phyloP scores from a whole-genome alignment of 1,139 yeast genomes.

The Kodamaea alishanica region DNA sequence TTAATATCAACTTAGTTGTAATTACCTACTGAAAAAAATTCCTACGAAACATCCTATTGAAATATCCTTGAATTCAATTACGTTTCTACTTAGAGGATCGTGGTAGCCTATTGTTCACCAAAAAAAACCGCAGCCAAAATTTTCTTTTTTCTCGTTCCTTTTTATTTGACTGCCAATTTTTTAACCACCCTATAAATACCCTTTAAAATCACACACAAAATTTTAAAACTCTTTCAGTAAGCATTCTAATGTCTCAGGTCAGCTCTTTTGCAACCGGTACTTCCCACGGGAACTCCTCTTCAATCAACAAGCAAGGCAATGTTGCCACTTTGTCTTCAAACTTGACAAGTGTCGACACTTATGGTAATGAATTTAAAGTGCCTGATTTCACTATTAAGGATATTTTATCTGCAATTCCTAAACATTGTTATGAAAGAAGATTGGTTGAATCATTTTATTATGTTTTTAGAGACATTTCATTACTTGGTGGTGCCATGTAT shows the following conservation, averaged over 20 bases:
- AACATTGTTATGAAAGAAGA: conserved; percentile 70
- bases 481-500: conserved; percentile 49
- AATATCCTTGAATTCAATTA: too few species aligned
- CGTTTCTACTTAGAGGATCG: too few species aligned
- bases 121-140: too few species aligned
- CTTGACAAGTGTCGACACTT: conserved; percentile 51
- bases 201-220: too few species aligned
- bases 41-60: too few species aligned
- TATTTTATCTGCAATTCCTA: conserved; percentile 67
- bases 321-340: conserved; percentile 30
- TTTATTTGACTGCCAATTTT: too few species aligned
- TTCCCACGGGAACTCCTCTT: conserved; percentile 9
- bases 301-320: conserved; percentile 32
- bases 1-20: background rate
- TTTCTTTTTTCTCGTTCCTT: too few species aligned
- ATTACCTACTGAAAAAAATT: background rate
- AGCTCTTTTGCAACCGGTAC: conserved; percentile 10
- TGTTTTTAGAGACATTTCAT: conserved; percentile 60
- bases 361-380: conserved; percentile 63
- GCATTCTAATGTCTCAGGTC: conserved; percentile 8
- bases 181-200: too few species aligned
- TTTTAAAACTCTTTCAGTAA: too few species aligned
- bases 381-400: conserved; percentile 77
- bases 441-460: conserved; percentile 54
- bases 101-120: too few species aligned